Conservation (phyloP, 768 basidiomycete genomes). For the Suillus subluteus region DNA sequence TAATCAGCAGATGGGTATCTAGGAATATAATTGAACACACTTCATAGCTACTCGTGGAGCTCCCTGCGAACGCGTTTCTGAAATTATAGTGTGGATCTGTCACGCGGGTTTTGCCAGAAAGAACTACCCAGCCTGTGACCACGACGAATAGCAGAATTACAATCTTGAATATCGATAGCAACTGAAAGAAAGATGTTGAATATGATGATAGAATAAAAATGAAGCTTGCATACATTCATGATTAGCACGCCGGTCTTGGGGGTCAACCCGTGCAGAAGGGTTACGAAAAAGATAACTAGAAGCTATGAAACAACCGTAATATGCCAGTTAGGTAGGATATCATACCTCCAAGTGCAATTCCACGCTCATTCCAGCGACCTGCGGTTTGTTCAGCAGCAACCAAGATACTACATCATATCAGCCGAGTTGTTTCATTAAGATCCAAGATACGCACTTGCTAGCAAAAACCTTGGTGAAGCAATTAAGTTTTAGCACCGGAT, state of each 20-base stretch:
- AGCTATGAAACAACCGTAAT: background rate
- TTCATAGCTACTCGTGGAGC: conserved; percentile 54
- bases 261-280: conserved; percentile 54
- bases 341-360: conserved; percentile 60
- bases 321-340: background rate
- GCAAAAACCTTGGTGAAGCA: conserved; percentile 33
- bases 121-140: conserved; percentile 62
- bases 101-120: conserved; percentile 60
- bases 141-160: conserved; percentile 57
- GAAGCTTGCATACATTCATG: conserved; percentile 51
- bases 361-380: conserved; percentile 54
- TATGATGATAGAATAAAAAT: background rate
- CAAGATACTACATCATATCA: conserved; percentile 44
- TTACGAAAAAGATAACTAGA: conserved; percentile 54
- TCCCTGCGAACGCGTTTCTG: conserved; percentile 57
- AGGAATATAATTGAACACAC: conserved; percentile 23
- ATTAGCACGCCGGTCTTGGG: conserved; percentile 51
- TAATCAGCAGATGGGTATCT: background rate
- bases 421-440: background rate
- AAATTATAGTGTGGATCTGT: conserved; percentile 62
- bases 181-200: conserved; percentile 30
- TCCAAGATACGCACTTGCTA: conserved; percentile 32
- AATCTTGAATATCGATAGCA: conserved; percentile 57
- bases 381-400: conserved; percentile 44
- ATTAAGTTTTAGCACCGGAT: background rate